Base-by-base conservation (phyloP, 371 early-diverging fungal genomes). In the Circinella minor region DNA sequence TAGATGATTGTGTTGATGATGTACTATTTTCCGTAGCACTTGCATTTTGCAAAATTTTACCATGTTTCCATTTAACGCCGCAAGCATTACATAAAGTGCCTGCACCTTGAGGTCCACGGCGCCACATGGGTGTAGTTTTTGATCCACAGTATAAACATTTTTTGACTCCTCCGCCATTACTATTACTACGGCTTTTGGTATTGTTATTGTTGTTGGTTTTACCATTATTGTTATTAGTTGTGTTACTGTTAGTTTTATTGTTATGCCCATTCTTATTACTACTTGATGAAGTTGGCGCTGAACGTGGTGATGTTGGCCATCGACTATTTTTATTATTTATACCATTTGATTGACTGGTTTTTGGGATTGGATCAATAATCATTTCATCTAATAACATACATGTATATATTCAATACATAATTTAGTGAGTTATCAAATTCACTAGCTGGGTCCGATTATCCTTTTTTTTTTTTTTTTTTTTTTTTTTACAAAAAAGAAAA, bases 121-220 rank as follows among this genome's bases (percentile, higher is more conserved):
- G 88, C 98, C 98, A 97, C 84, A 94, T 93, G 36, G 96, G 96
- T 1, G 96, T 95, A 14, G 84, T 81, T 55, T 86, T 89, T n/a
- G 92, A 91, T 14, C 86, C 82, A 77, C 98, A 97, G 80, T 94
- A 93, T 15, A 80, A 69, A 75, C 93, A 94, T 61, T 83, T 77
- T 66, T 86, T 87, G 38, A 73, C 76, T 17, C 27, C 57, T n/a
- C 57, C 57, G 14, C 57, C 36, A 11, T 11, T 27, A 34, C 57
- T 57, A 11, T 34, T 34, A 4, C 7, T 34, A 10, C 57, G 20
- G 27, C 27, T 27, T 57, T 57, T 57, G 57, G 87, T 65, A 34
- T 89, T 89, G 64, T 88, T 89, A 39, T 89, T 85, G 54, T 89
- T 91, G 90, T 94, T 94, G 74, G 95, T 95, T 18, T 96, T 92